Conservation (phyloP, 129 eudicot species). For the Deinandra increscens region DNA sequence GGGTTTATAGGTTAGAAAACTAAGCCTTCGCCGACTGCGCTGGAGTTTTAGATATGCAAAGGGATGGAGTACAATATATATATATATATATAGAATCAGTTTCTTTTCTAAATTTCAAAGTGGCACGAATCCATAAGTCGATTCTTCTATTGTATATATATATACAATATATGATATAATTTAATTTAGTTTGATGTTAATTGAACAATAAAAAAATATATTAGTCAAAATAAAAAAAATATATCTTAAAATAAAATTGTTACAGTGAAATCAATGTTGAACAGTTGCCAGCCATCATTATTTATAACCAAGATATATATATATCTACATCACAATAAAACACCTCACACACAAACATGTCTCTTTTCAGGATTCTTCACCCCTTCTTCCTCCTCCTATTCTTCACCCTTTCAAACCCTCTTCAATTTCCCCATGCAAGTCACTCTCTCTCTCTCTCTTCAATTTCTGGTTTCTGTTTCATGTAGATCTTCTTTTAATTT, state of each 20-base stretch:
- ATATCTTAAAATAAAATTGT: conserved; percentile 17
- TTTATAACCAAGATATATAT: background rate
- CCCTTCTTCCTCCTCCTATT: conserved; percentile 1
- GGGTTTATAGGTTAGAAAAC: no score
- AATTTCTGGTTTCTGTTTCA: background rate
- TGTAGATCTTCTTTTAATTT: background rate
- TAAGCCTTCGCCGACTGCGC: no score
- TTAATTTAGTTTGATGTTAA: no score
- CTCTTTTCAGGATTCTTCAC: background rate
- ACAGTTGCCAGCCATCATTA: background rate
- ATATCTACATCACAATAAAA: conserved; percentile 13
- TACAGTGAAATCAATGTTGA: background rate
- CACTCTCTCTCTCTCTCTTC: background rate
- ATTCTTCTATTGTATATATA: no score
- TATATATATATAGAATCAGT: no score
- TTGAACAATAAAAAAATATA: no score
- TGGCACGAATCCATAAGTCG: no score
- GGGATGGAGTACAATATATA: no score
- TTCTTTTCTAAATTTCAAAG: no score
- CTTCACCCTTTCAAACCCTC: conserved; percentile 23
- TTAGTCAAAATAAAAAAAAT: no score
- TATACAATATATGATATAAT: no score
- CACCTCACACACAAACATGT: conserved; percentile 21
- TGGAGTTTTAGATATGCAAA: no score
- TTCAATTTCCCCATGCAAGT: conserved; percentile 20